Conservation (phyloP, 2,329 filamentous ascomycete species). For the Colletotrichum sublineola region DNA sequence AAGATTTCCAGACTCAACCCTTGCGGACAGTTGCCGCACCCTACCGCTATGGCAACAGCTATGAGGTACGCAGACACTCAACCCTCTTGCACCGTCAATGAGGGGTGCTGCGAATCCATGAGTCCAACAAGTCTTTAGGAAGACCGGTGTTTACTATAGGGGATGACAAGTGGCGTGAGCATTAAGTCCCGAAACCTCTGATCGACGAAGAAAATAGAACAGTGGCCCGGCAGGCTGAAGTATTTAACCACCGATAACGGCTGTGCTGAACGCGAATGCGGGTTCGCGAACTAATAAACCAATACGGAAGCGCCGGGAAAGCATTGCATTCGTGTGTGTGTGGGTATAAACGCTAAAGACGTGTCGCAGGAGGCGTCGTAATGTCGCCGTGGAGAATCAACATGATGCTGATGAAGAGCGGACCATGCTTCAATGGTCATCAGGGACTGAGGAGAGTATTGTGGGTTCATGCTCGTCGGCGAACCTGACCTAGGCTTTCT, state of each 20-base stretch:
- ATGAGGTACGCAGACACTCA: not conserved
- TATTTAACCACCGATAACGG: not conserved
- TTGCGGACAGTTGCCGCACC: not conserved
- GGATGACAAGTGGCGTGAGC: not conserved
- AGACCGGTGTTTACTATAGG: no score
- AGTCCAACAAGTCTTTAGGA: not conserved
- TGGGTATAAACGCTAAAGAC: not conserved
- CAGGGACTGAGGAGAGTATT: not conserved
- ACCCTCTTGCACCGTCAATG: not conserved
- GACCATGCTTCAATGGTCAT: not conserved
- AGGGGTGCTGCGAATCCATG: no score
- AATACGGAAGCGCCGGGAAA: not conserved
- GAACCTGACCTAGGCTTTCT: constrained; percentile 20
- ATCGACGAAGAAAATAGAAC: not conserved
- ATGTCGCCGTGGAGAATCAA: not conserved
- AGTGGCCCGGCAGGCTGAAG: not conserved
- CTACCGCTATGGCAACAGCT: not conserved
- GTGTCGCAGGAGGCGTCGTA: constrained; percentile 1
- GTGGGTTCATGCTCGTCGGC: not conserved
- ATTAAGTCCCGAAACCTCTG: no score
- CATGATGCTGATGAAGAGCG: not conserved
- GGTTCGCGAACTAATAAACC: not conserved
- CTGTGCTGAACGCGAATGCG: not conserved
- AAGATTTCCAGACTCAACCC: not conserved
- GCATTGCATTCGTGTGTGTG: not conserved